Evolutionary conservation across 2,329 filamentous ascomycete genomes (phyloP).

Genomic region (Xylariaceae sp.): DNA sequence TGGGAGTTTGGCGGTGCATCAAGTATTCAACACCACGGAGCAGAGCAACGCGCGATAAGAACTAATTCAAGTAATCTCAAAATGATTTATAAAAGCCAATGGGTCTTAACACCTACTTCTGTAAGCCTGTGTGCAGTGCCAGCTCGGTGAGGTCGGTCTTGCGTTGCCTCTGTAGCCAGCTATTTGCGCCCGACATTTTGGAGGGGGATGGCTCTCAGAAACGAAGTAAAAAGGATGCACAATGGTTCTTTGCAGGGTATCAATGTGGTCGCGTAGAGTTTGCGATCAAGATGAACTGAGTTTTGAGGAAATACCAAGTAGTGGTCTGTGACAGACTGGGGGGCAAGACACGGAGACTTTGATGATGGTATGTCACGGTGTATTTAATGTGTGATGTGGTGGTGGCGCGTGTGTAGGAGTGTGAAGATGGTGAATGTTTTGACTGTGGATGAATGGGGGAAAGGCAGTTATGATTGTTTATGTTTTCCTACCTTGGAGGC

Average conservation of each 20-base stretch:
- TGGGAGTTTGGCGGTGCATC: constrained; percentile 5
- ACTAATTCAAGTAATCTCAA: neutral
- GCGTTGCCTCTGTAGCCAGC: constrained; percentile 81
- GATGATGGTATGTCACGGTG: constrained; percentile 15
- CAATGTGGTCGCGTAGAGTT: constrained; percentile 41
- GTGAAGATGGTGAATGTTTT: constrained; percentile 21
- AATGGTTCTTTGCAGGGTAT: constrained; percentile 33
- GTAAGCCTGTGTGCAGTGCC: constrained; percentile 72
- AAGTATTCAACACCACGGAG: constrained; percentile 5
- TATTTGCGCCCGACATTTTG: constrained; percentile 69
- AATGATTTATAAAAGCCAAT: constrained; percentile 9
- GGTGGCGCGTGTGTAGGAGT: constrained; percentile 29
- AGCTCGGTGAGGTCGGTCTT: constrained; percentile 81
- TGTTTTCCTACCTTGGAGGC: constrained; percentile 27
- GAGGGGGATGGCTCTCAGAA: constrained; percentile 36
- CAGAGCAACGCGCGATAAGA: neutral
- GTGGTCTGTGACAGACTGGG: constrained; percentile 34
- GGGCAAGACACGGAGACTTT: constrained; percentile 4
- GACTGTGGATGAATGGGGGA: constrained; percentile 24
- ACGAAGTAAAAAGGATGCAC: constrained; percentile 10
- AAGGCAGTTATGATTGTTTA: constrained; percentile 27
- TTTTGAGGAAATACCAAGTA: constrained; percentile 25
- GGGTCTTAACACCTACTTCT: constrained; percentile 65
- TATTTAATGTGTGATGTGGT: constrained; percentile 15
- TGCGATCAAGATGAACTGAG: constrained; percentile 43